Conservation (phyloP, 1,284 basidiomycete species). For the Cutaneotrichosporon dermatis region DNA sequence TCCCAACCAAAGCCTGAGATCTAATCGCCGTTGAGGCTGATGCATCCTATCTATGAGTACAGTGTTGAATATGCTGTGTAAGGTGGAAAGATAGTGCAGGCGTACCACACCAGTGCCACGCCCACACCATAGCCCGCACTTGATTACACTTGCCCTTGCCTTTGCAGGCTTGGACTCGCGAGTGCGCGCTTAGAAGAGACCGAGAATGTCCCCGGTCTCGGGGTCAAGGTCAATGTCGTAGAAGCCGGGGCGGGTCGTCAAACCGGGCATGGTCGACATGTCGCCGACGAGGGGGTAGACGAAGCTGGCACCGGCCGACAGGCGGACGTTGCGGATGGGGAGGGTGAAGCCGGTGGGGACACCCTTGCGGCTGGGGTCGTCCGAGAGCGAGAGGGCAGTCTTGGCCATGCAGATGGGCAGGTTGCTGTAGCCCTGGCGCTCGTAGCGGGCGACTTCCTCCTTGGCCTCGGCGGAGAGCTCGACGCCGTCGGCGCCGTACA, state of each 20-base stretch:
- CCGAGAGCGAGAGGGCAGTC: slow-evolving; percentile 94
- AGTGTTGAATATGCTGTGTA: slow-evolving; percentile 1
- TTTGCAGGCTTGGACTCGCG: too few species aligned
- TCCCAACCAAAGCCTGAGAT: too few species aligned
- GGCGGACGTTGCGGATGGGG: slow-evolving; percentile 81
- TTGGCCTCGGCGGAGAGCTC: slow-evolving; percentile 76
- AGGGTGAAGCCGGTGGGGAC: slow-evolving; percentile 87
- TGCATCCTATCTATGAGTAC: slow-evolving; percentile 3
- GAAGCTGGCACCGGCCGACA: slow-evolving; percentile 93
- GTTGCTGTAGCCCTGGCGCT: slow-evolving; percentile 59
- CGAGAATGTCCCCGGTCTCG: slow-evolving; percentile 48
- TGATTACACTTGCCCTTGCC: too few species aligned
- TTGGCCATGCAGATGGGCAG: slow-evolving; percentile 91
- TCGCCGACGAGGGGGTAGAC: slow-evolving; percentile 90
- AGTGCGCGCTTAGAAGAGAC: slow-evolving; percentile 39
- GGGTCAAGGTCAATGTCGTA: slow-evolving; percentile 51
- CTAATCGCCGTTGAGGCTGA: slow-evolving; percentile 6
- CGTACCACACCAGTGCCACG: background rate
- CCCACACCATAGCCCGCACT: too few species aligned
- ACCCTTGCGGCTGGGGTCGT: slow-evolving; percentile 85
- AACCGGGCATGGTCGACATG: slow-evolving; percentile 97
- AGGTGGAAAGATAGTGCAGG: background rate
- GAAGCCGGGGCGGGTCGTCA: slow-evolving; percentile 83
- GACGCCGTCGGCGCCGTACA: slow-evolving; percentile 88
- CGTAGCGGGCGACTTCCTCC: slow-evolving; percentile 86